Base-by-base conservation (phyloP, 139 green algal species). In the Volvox reticuliferus region DNA sequence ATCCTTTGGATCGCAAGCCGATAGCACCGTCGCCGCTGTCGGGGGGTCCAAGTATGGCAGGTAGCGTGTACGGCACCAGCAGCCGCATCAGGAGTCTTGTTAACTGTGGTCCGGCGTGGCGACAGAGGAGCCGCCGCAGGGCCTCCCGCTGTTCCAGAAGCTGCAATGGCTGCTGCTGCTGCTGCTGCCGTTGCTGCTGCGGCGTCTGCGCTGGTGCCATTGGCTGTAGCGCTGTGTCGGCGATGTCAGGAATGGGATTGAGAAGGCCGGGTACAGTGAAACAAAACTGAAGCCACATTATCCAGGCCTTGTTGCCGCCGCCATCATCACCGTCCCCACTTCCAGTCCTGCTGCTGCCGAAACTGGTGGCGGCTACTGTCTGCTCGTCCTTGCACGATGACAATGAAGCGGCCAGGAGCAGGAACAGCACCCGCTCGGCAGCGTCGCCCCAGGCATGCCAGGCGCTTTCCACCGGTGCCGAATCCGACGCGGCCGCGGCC, bases 401-500 rank as follows among this genome's bases (percentile, higher is more conserved):
- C 37, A 28, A 73, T 73, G 65, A 24, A 16, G 65, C 24, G 65
- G 24, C 65, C 44, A 30, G 33, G 24, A 73, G 28, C 22, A 75
- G 80, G 3, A 55, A 33, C 32, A 76, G 30, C 61, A 87, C 5
- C 62, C 44, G 21, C 32, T 36, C 62, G 1, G 62, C 16, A 16
- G 55, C 22, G 61, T 13, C 32, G 61, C 81, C 30, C 81, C 81
- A 87, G 26, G 81, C 81, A n/a, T 30, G 30, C 81, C 81, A 87
- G 17, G 32, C 62, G 1, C 18, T 18, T 21, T 35, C 78, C 30
- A 67, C 26, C 12, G 78, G 36, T 44, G 37, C 36, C 22, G 76
- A 24, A 44, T 3, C 73, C 1, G 73, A 19, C 33, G 2, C 76
- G 12, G 13, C 12, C 30, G 76, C 18, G 18, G 30, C 76, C 76